Conservation (phyloP, 1,139 yeast genomes). For the Debaryomycetaceae sp. region DNA sequence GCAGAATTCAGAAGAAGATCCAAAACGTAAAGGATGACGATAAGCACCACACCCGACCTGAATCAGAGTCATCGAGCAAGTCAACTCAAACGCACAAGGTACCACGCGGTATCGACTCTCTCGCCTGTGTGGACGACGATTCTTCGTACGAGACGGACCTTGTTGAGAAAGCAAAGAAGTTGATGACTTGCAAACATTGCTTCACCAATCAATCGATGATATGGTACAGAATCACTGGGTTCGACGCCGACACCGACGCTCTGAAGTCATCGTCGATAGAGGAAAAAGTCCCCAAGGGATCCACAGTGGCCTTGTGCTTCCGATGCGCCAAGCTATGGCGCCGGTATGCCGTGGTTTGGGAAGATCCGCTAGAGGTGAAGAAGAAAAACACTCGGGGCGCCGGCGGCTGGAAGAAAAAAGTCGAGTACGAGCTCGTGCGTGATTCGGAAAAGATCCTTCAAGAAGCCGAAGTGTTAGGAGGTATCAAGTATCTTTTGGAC, state of each 20-base stretch:
- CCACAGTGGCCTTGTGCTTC: constrained; percentile 60
- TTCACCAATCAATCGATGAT: constrained; percentile 46
- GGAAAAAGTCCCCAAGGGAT: constrained; percentile 19
- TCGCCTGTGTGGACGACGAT: constrained; percentile 67
- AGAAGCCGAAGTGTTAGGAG: constrained; percentile 30
- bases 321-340: constrained; percentile 93
- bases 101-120: constrained; percentile 25
- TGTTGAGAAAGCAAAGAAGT: constrained; percentile 28
- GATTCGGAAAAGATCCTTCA: constrained; percentile 60
- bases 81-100: constrained; percentile 8
- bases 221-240: constrained; percentile 76
- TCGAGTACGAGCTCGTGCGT: constrained; percentile 67
- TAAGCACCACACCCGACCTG: constrained; percentile 10
- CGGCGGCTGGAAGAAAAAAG: constrained; percentile 52
- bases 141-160: constrained; percentile 60
- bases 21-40: constrained; percentile 32
- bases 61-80: constrained; percentile 2
- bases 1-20: constrained; percentile 56
- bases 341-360: constrained; percentile 88
- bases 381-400: constrained; percentile 36
- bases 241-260: constrained; percentile 27
- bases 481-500: constrained; percentile 13
- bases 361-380: constrained; percentile 65
- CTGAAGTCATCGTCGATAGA: constrained; percentile 16
- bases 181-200: constrained; percentile 65